phyloP scores from a whole-genome alignment of 2,329 filamentous ascomycete species.

The Aspergillus tamarii region DNA sequence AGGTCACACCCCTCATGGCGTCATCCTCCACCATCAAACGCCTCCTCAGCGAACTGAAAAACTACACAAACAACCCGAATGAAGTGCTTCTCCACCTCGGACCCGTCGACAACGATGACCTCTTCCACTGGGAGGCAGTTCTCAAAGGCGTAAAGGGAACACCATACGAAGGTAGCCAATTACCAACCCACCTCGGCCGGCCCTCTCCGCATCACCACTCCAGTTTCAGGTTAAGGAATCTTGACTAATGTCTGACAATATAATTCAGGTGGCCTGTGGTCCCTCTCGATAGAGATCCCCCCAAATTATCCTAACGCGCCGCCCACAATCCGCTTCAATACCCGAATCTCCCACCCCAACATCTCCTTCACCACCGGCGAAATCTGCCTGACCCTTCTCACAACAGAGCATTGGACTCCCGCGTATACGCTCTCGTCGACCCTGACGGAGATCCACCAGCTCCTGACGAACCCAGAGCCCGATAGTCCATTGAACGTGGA shows the following conservation, averaged over 20 bases:
- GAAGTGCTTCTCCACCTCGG: conserved; percentile 60
- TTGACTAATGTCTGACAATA: not conserved
- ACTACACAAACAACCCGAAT: conserved; percentile 60
- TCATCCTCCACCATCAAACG: conserved; percentile 56
- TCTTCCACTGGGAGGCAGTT: conserved; percentile 64
- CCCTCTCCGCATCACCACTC: not conserved
- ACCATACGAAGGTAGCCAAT: conserved; percentile 60
- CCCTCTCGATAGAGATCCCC: conserved; percentile 76
- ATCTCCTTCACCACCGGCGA: conserved; percentile 75
- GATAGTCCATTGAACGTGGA: conserved; percentile 55
- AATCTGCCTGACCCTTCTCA: conserved; percentile 89
- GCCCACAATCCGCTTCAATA: conserved; percentile 79
- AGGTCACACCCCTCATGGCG: conserved; percentile 25
- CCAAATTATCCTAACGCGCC: conserved; percentile 76
- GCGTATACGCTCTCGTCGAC: conserved; percentile 72
- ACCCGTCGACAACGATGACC: conserved; percentile 59
- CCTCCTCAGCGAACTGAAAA: conserved; percentile 64
- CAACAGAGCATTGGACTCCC: conserved; percentile 74
- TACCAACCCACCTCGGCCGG: not conserved
- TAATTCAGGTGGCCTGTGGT: conserved; percentile 72
- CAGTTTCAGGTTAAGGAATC: not conserved
- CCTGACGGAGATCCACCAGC: conserved; percentile 50
- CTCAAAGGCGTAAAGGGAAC: conserved; percentile 62
- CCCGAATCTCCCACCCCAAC: conserved; percentile 84
- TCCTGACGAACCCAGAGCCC: conserved; percentile 49